phyloP scores from a whole-genome alignment of 257 asterid genomes.

The Solanum neorickii region DNA sequence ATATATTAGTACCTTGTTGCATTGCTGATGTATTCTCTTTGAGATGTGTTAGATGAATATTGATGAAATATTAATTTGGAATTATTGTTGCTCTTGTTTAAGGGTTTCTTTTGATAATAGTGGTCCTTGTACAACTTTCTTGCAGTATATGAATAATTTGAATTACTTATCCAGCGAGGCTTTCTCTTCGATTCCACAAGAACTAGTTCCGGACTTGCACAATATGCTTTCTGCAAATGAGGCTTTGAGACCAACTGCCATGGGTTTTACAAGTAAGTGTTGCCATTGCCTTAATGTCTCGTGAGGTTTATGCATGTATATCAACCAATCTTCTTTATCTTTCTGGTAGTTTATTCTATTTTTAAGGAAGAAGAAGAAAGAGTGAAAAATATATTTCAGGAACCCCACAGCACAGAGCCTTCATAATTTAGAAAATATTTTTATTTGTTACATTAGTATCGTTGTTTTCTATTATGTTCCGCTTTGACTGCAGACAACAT shows the following conservation, averaged over 20 bases:
- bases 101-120: conserved; percentile 10
- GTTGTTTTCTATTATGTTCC: neutral
- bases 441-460: neutral
- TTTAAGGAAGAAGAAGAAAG: neutral
- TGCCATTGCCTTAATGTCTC: neutral
- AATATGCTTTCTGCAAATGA: conserved; percentile 79
- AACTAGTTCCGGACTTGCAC: conserved; percentile 70
- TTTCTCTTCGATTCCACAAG: conserved; percentile 68
- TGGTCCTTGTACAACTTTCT: conserved; percentile 10
- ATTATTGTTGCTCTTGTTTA: neutral
- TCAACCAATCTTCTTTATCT: neutral
- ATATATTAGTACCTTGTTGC: neutral
- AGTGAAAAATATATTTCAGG: neutral
- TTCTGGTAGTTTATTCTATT: neutral
- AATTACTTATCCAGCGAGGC: conserved; percentile 76
- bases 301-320: neutral
- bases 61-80: neutral
- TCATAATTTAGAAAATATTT: neutral
- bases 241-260: conserved; percentile 67
- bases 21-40: neutral
- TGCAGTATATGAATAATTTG: conserved; percentile 93
- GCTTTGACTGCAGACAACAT: neutral
- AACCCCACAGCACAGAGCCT: neutral
- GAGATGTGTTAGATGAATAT: neutral
- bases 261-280: conserved; percentile 70